Evolutionary conservation across 2,329 filamentous ascomycete genomes (phyloP), one percentile per base, ranked within the genome.

Genomic region (Talaromyces sp.): DNA sequence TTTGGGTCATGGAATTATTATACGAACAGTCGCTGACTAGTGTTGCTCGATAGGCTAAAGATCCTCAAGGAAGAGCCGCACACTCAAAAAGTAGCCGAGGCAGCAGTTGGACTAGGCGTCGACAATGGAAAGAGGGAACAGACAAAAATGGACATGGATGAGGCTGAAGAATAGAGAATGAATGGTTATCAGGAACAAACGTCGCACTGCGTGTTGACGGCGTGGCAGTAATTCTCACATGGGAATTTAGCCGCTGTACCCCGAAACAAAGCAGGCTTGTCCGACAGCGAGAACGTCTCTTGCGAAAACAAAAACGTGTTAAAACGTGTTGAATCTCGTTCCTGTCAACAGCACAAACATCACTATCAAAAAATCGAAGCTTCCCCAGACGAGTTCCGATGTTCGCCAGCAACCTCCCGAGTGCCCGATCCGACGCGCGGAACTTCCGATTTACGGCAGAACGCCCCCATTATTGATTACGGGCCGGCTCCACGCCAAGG

Each of bases 51-150:
- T 56, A 96, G 93, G 73, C 78, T 96, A 58, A 91, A 92, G 73
- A 83, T 91, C 68, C 79, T 99, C 62, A 85, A 86, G 64, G 91
- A 95, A 70, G 90, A 91, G 68, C 90, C 91, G 10, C 94, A 96
- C 75, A 88, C 88, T 5, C 91, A 96, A 70, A 89, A 90, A 70
- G 86, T 92, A 67, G 91, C 92, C 32, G 91, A 96, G 70, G 91
- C 90, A 17, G 91, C 89, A 0, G 80, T 88, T 38, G 91, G 91
- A 43, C 77, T 92, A 59, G 80, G 83, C 58, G 87, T 85, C 32
- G 88, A 92, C 71, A 92, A 92, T 73, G 84, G 84, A 64, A 62
- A 76, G 60, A 50, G 43, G 38, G 69, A 66, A 67, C 72, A 67
- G 12, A 66, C 69, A 12, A 62, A 65, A 59, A 70, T 77, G 63